phyloP scores from a whole-genome alignment of 352 stramenopile species.

The Pilasporangium apinafurcum region DNA sequence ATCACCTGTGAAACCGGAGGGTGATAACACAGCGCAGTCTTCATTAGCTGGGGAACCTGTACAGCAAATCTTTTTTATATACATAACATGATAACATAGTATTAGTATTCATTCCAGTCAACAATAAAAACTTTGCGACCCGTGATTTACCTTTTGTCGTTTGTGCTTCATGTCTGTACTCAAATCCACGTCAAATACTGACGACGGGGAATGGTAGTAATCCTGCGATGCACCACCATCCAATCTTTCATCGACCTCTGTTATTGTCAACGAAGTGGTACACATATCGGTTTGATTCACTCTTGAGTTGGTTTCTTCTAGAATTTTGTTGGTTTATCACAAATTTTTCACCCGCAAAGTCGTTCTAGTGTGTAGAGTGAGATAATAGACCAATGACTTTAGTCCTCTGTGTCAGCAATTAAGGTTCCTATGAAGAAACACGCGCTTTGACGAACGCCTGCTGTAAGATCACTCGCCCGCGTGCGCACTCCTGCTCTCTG shows the following conservation, averaged over 20 bases:
- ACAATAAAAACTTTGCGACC: not conserved
- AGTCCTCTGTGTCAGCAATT: too few relatives aligned
- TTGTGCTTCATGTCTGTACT: constrained; percentile 5
- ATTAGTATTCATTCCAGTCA: not conserved
- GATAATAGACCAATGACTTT: too few relatives aligned
- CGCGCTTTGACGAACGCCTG: too few relatives aligned
- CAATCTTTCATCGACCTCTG: constrained; percentile 19
- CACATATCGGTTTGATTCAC: constrained; percentile 18
- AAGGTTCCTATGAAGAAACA: too few relatives aligned
- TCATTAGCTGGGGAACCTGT: constrained; percentile 2
- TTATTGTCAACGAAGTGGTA: constrained; percentile 16
- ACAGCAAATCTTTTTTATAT: constrained; percentile 8
- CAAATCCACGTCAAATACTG: constrained; percentile 53
- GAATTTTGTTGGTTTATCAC: too few relatives aligned
- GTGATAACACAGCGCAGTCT: not conserved
- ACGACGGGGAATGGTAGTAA: constrained; percentile 53
- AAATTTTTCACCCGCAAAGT: too few relatives aligned
- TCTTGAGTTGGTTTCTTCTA: too few relatives aligned
- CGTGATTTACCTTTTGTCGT: constrained; percentile 24
- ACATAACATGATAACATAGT: not conserved
- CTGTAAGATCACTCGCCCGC: too few relatives aligned
- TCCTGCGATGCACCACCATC: constrained; percentile 18
- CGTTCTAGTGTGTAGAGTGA: too few relatives aligned
- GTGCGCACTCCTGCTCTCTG: too few relatives aligned
- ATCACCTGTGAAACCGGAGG: constrained; percentile 1